phyloP scores from a whole-genome alignment of 1,284 basidiomycete genomes.

The Schizopora paradoxa region DNA sequence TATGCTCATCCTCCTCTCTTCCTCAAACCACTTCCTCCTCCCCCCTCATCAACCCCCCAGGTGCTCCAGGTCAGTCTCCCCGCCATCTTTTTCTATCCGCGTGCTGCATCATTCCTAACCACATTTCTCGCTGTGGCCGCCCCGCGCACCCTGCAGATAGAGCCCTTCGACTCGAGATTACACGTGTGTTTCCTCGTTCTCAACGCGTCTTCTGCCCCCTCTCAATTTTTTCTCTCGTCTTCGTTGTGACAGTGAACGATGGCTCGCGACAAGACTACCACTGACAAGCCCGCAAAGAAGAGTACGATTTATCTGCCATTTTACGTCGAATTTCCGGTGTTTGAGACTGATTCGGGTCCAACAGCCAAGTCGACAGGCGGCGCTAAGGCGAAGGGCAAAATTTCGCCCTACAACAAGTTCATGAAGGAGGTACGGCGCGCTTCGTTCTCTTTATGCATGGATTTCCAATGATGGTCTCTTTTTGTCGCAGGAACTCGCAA shows the following conservation, averaged over 20 bases:
- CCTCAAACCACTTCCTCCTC: conserved; percentile 14
- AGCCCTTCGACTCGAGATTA: conserved; percentile 13
- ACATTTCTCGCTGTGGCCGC: conserved; percentile 3
- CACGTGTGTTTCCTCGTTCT: conserved; percentile 17
- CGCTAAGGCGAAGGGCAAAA: conserved; percentile 42
- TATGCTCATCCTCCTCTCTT: conserved; percentile 8
- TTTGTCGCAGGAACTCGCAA: conserved; percentile 70
- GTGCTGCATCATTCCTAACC: conserved; percentile 1
- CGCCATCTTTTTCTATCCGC: neutral
- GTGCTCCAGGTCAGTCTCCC: conserved; percentile 8
- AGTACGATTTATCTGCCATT: conserved; percentile 16
- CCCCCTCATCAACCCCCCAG: conserved; percentile 6
- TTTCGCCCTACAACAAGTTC: conserved; percentile 72
- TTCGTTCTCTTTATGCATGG: neutral
- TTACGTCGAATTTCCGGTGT: conserved; percentile 16
- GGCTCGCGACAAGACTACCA: conserved; percentile 25
- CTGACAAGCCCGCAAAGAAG: conserved; percentile 32
- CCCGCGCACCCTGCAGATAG: too few species aligned
- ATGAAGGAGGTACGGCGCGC: conserved; percentile 44
- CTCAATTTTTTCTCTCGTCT: neutral
- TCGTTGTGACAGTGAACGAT: conserved; percentile 20
- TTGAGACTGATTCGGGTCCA: conserved; percentile 10
- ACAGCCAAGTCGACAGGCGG: conserved; percentile 34
- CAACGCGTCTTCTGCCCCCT: conserved; percentile 3
- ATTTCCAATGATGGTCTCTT: conserved; percentile 1